phyloP scores from a whole-genome alignment of 1,284 basidiomycete genomes.

The Rhodotorula mucilaginosa region DNA sequence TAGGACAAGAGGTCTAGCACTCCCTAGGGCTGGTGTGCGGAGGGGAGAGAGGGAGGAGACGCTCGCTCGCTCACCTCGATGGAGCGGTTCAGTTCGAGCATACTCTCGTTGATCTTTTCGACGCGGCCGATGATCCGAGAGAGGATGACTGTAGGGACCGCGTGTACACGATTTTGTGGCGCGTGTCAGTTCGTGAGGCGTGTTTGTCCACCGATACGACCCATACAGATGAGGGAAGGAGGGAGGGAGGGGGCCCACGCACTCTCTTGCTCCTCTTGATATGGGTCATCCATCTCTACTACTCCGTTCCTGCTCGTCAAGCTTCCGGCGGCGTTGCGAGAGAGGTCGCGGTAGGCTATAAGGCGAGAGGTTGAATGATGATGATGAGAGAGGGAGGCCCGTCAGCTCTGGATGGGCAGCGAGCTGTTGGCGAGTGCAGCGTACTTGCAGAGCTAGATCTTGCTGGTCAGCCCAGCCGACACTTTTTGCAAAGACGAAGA shows the following conservation, averaged over 20 bases:
- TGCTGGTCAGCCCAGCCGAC: too few relatives aligned
- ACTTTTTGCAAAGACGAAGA: too few relatives aligned
- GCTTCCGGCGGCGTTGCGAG: too few relatives aligned
- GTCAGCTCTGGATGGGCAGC: too few relatives aligned
- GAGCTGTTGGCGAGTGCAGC: too few relatives aligned
- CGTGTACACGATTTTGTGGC: background rate
- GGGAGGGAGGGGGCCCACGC: background rate
- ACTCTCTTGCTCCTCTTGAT: conserved; percentile 36
- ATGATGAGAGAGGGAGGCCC: too few relatives aligned
- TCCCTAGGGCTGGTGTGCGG: too few relatives aligned
- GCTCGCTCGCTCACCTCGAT: conserved; percentile 20
- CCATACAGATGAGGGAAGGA: background rate
- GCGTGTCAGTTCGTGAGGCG: too few relatives aligned
- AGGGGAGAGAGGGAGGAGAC: background rate
- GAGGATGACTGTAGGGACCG: conserved; percentile 9
- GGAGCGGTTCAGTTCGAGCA: conserved; percentile 30
- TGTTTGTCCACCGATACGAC: too few relatives aligned
- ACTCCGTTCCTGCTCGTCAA: background rate
- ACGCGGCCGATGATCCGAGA: conserved; percentile 34
- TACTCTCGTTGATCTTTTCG: conserved; percentile 41
- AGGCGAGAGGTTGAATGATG: background rate
- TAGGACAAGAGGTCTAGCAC: too few relatives aligned
- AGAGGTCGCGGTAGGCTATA: background rate
- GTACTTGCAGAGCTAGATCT: too few relatives aligned
- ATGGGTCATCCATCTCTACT: conserved; percentile 36